phyloP scores from a whole-genome alignment of 768 basidiomycete species.

The Boletus tomentosulus region DNA sequence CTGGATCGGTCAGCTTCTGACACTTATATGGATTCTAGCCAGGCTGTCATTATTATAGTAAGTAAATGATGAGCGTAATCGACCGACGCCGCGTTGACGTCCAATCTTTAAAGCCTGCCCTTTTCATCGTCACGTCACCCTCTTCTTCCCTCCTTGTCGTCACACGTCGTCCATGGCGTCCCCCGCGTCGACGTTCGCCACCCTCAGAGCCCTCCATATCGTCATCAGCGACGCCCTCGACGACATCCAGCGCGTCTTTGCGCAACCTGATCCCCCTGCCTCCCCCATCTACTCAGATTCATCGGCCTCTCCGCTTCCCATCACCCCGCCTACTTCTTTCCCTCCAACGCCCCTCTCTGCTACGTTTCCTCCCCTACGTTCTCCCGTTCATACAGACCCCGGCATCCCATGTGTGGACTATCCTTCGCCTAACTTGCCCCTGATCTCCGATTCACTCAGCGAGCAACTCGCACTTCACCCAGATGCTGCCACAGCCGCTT shows the following conservation, averaged over 20 bases:
- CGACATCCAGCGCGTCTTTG: conserved; percentile 62
- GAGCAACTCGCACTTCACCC: conserved; percentile 61
- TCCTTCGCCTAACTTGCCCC: conserved; percentile 51
- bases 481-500: conserved; percentile 53
- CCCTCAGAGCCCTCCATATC: conserved; percentile 58
- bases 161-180: conserved; percentile 20
- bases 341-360: conserved; percentile 30
- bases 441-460: conserved; percentile 40
- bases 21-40: conserved; percentile 12
- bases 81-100: conserved; percentile 1
- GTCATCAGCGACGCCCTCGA: conserved; percentile 66
- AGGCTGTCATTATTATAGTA: not conserved
- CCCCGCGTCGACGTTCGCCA: conserved; percentile 55
- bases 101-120: conserved; percentile 14
- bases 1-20: conserved; percentile 15
- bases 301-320: conserved; percentile 16
- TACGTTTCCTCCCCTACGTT: conserved; percentile 14
- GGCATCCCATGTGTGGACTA: conserved; percentile 37
- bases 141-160: conserved; percentile 6
- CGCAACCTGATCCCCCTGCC: conserved; percentile 20
- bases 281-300: conserved; percentile 29
- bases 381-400: conserved; percentile 3
- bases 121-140: conserved; percentile 3
- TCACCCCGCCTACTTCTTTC: conserved; percentile 25
- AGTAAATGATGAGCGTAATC: conserved; percentile 3